Evolutionary conservation across 2,329 filamentous ascomycete species (phyloP).

Genomic region (Aspergillus sp.): DNA sequence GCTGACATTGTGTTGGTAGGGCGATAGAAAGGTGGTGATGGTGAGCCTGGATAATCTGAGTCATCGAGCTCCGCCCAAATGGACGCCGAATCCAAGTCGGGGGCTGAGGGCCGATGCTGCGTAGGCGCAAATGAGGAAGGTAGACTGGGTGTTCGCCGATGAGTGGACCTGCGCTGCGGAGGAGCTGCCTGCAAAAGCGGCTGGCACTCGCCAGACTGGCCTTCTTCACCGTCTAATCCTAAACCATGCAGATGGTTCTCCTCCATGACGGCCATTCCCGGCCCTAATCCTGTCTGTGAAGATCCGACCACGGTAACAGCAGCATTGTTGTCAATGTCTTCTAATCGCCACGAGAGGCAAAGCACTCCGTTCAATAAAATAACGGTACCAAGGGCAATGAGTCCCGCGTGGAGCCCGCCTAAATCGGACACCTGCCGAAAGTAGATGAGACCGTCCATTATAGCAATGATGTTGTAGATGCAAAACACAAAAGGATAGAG

Average conservation of each 20-base stretch:
- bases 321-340: conserved; percentile 48
- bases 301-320: conserved; percentile 43
- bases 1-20: conserved; percentile 9
- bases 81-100: conserved; percentile 62
- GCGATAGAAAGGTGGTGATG: conserved; percentile 7
- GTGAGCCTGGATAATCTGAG: conserved; percentile 41
- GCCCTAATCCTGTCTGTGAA: conserved; percentile 62
- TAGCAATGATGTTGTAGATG: conserved; percentile 98
- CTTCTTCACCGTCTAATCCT: conserved; percentile 31
- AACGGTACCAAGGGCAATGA: conserved; percentile 75
- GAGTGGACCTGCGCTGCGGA: conserved; percentile 18
- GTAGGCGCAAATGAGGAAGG: conserved; percentile 22
- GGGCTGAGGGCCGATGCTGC: conserved; percentile 40
- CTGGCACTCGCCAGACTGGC: conserved; percentile 34
- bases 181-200: conserved; percentile 29
- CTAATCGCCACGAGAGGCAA: conserved; percentile 86
- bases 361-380: conserved; percentile 83
- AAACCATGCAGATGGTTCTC: conserved; percentile 26
- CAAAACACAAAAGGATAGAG: conserved; percentile 97
- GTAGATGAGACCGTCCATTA: conserved; percentile 93
- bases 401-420: conserved; percentile 60
- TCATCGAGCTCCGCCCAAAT: conserved; percentile 89
- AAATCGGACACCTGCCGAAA: conserved; percentile 83
- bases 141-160: conserved; percentile 30
- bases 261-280: conserved; percentile 75